Evolutionary conservation across 352 stramenopile species (phyloP).

Genomic region (Phytophthora chlamydospora): DNA sequence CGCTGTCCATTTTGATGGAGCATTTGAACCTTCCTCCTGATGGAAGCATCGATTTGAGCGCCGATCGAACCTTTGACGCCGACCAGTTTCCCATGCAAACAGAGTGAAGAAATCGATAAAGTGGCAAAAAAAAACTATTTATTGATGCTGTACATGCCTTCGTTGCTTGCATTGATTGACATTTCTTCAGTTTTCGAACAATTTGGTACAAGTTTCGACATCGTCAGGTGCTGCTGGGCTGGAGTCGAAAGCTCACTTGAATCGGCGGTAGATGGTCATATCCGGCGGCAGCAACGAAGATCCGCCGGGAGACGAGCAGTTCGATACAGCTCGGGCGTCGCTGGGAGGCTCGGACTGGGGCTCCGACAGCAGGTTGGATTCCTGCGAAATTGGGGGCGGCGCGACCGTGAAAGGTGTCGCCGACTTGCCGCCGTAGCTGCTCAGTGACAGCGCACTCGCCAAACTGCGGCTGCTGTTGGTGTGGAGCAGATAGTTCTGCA

Average conservation of each 20-base stretch:
- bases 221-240: slow-evolving; percentile 3
- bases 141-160: slow-evolving; percentile 35
- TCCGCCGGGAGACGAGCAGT: slow-evolving; percentile 16
- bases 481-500: slow-evolving; percentile 67
- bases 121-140: slow-evolving; percentile 28
- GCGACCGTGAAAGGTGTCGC: slow-evolving; percentile 1
- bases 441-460: slow-evolving; percentile 45
- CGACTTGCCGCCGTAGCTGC: slow-evolving; percentile 42
- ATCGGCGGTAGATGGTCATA: slow-evolving; percentile 23
- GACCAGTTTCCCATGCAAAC: background rate
- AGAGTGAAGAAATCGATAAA: slow-evolving; percentile 5
- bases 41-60: background rate
- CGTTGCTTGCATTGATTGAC: slow-evolving; percentile 16
- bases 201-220: slow-evolving; percentile 32
- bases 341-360: slow-evolving; percentile 27
- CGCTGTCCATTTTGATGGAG: background rate
- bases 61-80: no score
- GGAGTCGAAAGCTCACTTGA: slow-evolving; percentile 23
- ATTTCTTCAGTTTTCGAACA: slow-evolving; percentile 34
- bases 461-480: slow-evolving; percentile 57
- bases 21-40: background rate
- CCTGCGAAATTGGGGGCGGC: slow-evolving; percentile 32
- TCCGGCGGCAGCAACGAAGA: slow-evolving; percentile 22
- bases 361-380: slow-evolving; percentile 34
- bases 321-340: slow-evolving; percentile 24